These are phyloP conservation scores for Agaricus blazei DNA, from an alignment of 768 basidiomycete species.

Conservation along the genomic window DNA sequence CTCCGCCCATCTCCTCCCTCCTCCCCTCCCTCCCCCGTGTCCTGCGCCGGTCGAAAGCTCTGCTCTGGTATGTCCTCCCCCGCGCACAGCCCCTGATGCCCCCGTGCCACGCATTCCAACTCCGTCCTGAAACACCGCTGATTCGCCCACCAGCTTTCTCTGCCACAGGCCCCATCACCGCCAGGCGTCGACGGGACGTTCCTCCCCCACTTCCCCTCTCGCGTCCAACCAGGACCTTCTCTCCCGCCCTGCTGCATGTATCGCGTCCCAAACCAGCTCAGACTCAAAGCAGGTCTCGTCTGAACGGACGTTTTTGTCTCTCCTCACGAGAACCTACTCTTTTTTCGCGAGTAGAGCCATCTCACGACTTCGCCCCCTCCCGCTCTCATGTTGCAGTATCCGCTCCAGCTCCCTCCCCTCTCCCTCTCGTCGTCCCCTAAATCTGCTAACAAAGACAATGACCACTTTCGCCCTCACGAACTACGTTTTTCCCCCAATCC, in stretches of 20 bases:
- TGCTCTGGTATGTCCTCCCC: not conserved
- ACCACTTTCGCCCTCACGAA: conserved; percentile 41
- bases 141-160: conserved; percentile 16
- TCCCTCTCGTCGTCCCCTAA: conserved; percentile 32
- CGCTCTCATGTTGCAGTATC: conserved; percentile 59
- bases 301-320: conserved; percentile 27
- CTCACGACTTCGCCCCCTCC: conserved; percentile 18
- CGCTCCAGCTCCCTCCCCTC: conserved; percentile 37
- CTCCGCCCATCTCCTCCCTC: conserved; percentile 21
- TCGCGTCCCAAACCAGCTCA: conserved; percentile 29
- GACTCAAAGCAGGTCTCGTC: conserved; percentile 58
- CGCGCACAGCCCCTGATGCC: not conserved
- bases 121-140: conserved; percentile 7
- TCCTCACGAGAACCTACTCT: conserved; percentile 18
- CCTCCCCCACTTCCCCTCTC: conserved; percentile 15
- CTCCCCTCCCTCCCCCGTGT: conserved; percentile 17
- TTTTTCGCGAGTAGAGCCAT: conserved; percentile 14
- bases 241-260: conserved; percentile 27
- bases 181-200: conserved; percentile 23
- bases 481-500: conserved; percentile 17
- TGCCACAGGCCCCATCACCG: conserved; percentile 15
- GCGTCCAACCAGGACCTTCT: conserved; percentile 6
- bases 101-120: not conserved
- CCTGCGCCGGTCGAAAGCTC: conserved; percentile 11
- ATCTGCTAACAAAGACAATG: conserved; percentile 25